phyloP scores from a whole-genome alignment of 2,329 filamentous ascomycete species.

The Pyricularia sp. region DNA sequence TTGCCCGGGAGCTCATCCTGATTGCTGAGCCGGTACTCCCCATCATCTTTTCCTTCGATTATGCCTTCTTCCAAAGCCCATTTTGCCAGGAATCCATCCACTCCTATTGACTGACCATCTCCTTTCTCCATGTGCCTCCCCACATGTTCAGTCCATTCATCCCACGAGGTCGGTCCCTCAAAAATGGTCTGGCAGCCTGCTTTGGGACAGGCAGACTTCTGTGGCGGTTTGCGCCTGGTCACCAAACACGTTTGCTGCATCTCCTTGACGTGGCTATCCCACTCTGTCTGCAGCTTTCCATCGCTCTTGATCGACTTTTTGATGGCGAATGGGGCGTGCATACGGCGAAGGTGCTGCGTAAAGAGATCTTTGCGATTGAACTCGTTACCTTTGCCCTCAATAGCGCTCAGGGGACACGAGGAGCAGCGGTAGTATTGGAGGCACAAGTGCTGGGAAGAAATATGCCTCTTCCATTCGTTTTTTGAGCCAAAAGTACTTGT shows the following conservation, averaged over 20 bases:
- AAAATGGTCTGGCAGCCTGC: conserved; percentile 61
- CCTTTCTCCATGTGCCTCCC: conserved; percentile 77
- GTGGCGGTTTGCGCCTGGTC: conserved; percentile 54
- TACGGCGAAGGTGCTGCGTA: conserved; percentile 83
- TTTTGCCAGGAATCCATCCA: conserved; percentile 42
- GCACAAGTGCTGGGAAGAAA: conserved; percentile 77
- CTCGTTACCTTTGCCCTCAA: conserved; percentile 47
- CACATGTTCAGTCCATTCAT: conserved; percentile 85
- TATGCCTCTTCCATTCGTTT: conserved; percentile 96
- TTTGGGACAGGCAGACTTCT: conserved; percentile 56
- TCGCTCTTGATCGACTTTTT: conserved; percentile 46
- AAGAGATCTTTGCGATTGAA: conserved; percentile 97
- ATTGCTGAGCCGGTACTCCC: conserved; percentile 40
- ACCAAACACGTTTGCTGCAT: conserved; percentile 66
- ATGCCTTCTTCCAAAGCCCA: conserved; percentile 54
- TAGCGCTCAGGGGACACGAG: conserved; percentile 38
- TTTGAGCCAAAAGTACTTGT: conserved; percentile 76
- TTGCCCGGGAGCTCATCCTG: conserved; percentile 22
- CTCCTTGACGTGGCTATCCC: conserved; percentile 52
- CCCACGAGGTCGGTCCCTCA: conserved; percentile 63
- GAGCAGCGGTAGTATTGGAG: conserved; percentile 53
- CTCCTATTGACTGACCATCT: conserved; percentile 42
- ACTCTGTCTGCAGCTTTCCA: conserved; percentile 45
- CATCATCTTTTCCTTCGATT: conserved; percentile 43
- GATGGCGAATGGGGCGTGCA: conserved; percentile 67